A percentile compares a stretch with the other conserved stretches of the same genome.
phyloP scores from a whole-genome alignment of 2,329 filamentous ascomycete genomes.

The Hymenoscyphus repandus region DNA sequence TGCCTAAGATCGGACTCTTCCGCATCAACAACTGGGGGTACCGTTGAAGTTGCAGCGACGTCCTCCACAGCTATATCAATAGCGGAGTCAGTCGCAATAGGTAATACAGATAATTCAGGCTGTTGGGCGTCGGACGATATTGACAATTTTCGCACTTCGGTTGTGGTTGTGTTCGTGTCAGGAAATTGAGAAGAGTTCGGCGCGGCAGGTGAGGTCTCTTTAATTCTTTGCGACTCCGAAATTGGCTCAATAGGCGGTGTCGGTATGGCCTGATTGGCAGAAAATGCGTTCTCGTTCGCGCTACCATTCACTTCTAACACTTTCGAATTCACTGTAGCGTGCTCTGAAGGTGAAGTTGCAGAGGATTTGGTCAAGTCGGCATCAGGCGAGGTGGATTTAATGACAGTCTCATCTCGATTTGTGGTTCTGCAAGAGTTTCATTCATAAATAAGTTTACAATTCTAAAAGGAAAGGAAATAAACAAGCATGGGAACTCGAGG shows the following conservation, averaged over 20 bases:
- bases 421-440: constrained; percentile 29
- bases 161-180: constrained; percentile 16
- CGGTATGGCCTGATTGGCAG: constrained; percentile 26
- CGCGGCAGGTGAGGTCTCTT: constrained; percentile 11
- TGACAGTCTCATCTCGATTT: constrained; percentile 26
- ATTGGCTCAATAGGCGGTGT: constrained; percentile 7
- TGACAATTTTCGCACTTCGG: constrained; percentile 12
- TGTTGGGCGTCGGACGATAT: constrained; percentile 12
- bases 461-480: constrained; percentile 12
- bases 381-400: constrained; percentile 21
- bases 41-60: constrained; percentile 18
- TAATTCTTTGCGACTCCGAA: constrained; percentile 11
- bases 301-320: constrained; percentile 20
- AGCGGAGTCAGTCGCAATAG: constrained; percentile 16
- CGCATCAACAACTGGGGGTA: constrained; percentile 29
- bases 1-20: constrained; percentile 30
- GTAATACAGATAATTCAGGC: constrained; percentile 5
- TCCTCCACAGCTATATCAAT: constrained; percentile 25
- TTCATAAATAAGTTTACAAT: constrained; percentile 31
- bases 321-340: constrained; percentile 5
- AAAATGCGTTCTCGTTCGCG: constrained; percentile 23
- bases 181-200: constrained; percentile 16
- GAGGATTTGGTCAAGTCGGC: constrained; percentile 11
- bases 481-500: constrained; percentile 27
- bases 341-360: constrained; percentile 11